phyloP scores from a whole-genome alignment of 2,329 filamentous ascomycete genomes.

The Aspergillus brunneoviolaceus region DNA sequence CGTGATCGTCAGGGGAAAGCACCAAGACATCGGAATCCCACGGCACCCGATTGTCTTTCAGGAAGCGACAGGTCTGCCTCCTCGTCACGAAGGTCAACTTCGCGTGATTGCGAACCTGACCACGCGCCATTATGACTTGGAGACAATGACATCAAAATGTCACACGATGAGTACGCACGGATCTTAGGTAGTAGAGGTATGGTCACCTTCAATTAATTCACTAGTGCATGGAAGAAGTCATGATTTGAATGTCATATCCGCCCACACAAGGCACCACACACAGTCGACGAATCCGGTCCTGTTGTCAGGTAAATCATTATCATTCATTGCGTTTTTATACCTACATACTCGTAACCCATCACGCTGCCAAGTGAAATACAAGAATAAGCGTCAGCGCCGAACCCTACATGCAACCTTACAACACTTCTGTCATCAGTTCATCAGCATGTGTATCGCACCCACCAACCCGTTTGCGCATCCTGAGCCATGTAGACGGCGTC shows the following conservation, averaged over 20 bases:
- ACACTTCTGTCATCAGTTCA: not conserved
- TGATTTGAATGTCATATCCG: too few relatives aligned
- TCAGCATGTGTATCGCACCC: constrained; percentile 7
- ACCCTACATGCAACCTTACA: not conserved
- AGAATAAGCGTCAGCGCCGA: not conserved
- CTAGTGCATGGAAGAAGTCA: too few relatives aligned
- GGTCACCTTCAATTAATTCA: too few relatives aligned
- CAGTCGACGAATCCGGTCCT: too few relatives aligned
- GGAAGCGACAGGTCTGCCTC: not conserved
- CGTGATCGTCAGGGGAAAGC: not conserved
- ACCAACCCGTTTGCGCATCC: constrained; percentile 8
- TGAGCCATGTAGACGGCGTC: constrained; percentile 8
- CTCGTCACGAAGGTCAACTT: not conserved
- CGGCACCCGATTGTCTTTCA: too few relatives aligned
- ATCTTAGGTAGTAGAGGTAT: too few relatives aligned
- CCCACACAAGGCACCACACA: too few relatives aligned
- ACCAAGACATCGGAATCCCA: not conserved
- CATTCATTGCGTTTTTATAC: not conserved
- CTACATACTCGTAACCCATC: not conserved
- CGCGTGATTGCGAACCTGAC: not conserved
- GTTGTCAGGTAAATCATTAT: not conserved
- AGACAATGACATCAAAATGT: not conserved
- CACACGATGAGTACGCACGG: too few relatives aligned
- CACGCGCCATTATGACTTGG: not conserved
- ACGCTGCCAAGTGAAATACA: not conserved